Base-by-base conservation (phyloP, 768 basidiomycete species). In the Psilocybe subaeruginosa region DNA sequence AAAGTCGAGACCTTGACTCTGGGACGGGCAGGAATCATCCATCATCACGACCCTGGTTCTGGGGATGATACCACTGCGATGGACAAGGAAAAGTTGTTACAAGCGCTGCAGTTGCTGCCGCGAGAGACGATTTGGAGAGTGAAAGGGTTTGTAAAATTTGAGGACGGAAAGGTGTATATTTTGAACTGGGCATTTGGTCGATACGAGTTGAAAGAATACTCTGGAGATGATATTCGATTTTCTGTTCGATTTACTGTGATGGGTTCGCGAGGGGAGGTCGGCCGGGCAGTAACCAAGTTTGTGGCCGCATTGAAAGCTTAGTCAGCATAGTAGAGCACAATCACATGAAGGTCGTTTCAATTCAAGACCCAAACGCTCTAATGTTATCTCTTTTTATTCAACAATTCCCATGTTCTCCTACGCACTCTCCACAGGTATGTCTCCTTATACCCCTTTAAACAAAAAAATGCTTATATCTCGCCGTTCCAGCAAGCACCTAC, bases 151-250 rank as follows among this genome's bases (percentile, higher is more conserved):
- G 80, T 96, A 23, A 82, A 82, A 41, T 71, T 92, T 5, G 65
- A 65, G 27, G 72, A 71, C 27, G 72, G 72, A 17, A 73, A 58
- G 11, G 64, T 69, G 64, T 72, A 81, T 69, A 90, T 95, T 61
- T 67, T 97, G 60, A 98, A 98, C 70, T 98, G 94, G 93, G 95
- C 95, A 6, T 98, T 97, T 76, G 93, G 93, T 12, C 84, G 95
- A 43, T 88, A 84, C 70, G 92, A 95, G 29, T 81, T 87, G 9
- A 77, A 72, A 39, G 72, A 72, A 0, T 73, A 74, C n/a, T 66
- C 35, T 29, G 60, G 48, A 12, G 67, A 37, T 53, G 71, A n/a
- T 70, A 79, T 73, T 3, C 76, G 79, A 30, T 65, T 66, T 4
- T 53, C 50, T 31, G 69, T 94, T 23, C 78, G 81, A 57, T 64